Evolutionary conservation across 2,329 filamentous ascomycete species (phyloP).

Genomic region (Eutypa lata): DNA sequence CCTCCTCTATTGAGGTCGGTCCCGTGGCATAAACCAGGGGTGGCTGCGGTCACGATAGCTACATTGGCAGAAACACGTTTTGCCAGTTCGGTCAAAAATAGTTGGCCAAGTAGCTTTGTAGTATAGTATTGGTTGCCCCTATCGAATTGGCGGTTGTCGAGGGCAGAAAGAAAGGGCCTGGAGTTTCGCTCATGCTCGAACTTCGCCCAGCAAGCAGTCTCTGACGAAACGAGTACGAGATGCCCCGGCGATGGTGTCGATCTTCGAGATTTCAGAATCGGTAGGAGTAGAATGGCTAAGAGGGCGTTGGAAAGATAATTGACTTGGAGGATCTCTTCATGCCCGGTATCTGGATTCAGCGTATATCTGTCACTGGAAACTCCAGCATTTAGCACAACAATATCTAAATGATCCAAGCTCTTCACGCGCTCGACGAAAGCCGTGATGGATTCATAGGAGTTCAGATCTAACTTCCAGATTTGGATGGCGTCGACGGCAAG

Average conservation of each 20-base stretch:
- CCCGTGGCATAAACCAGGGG: slow-evolving; percentile 12
- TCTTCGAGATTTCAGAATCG: slow-evolving; percentile 37
- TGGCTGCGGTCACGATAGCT: slow-evolving; percentile 9
- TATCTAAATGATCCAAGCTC: slow-evolving; percentile 34
- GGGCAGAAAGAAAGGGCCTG: slow-evolving; percentile 9
- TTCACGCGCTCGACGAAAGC: slow-evolving; percentile 30
- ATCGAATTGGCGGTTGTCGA: slow-evolving; percentile 10
- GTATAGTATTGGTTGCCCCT: slow-evolving; percentile 13
- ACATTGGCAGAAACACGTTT: slow-evolving; percentile 20
- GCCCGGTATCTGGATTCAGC: slow-evolving; percentile 17
- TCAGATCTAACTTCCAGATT: slow-evolving; percentile 41
- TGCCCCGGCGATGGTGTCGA: slow-evolving; percentile 3
- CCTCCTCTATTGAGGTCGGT: slow-evolving; percentile 4
- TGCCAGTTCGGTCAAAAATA: slow-evolving; percentile 26
- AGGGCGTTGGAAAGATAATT: slow-evolving; percentile 53
- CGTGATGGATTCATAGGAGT: slow-evolving; percentile 34
- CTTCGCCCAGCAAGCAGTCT: slow-evolving; percentile 15
- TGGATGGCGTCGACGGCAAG: slow-evolving; percentile 19
- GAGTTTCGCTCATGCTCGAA: slow-evolving; percentile 11
- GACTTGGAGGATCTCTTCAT: slow-evolving; percentile 45
- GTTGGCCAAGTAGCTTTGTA: slow-evolving; percentile 25
- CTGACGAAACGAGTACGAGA: slow-evolving; percentile 21
- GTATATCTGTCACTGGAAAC: slow-evolving; percentile 13
- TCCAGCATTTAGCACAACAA: slow-evolving; percentile 34
- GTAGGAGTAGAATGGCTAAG: slow-evolving; percentile 43